A percentile compares a stretch with the other conserved stretches of the same genome.
Conservation (phyloP, 208 protist species). For the Acanthamoeba triangularis region DNA sequence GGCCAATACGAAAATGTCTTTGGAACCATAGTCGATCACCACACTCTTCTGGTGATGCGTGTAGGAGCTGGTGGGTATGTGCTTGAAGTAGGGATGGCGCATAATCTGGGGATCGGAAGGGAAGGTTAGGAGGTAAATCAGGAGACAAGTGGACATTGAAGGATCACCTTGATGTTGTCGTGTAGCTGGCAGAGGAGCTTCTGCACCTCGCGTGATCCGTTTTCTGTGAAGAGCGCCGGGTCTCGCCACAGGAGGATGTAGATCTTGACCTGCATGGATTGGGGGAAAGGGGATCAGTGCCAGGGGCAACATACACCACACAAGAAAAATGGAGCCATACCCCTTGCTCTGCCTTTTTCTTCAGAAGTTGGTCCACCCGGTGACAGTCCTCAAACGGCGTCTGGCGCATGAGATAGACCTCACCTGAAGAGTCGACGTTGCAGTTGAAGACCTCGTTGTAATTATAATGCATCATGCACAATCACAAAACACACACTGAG, state of each 20-base stretch:
- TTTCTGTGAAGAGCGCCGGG: constrained; percentile 20
- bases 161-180: constrained; percentile 57
- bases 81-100: constrained; percentile 63
- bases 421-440: not conserved
- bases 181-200: constrained; percentile 3
- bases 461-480: not conserved
- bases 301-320: not conserved
- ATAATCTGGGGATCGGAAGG: not conserved
- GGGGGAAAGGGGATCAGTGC: no score
- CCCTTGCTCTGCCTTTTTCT: constrained; percentile 68
- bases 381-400: constrained; percentile 44
- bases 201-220: constrained; percentile 12
- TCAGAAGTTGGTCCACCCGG: constrained; percentile 33
- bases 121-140: not conserved
- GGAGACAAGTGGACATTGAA: not conserved
- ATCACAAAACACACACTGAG: not conserved
- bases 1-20: not conserved
- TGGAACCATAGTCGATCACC: constrained; percentile 73
- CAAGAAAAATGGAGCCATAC: not conserved
- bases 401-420: constrained; percentile 48
- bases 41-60: constrained; percentile 78
- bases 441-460: not conserved
- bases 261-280: not conserved
- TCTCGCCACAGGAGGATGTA: constrained; percentile 74
- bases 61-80: constrained; percentile 40